A percentile compares a stretch with the other conserved stretches of the same genome.
Conservation (phyloP, 176 grass and related monocot species). For the Phoenix dactylifera region DNA sequence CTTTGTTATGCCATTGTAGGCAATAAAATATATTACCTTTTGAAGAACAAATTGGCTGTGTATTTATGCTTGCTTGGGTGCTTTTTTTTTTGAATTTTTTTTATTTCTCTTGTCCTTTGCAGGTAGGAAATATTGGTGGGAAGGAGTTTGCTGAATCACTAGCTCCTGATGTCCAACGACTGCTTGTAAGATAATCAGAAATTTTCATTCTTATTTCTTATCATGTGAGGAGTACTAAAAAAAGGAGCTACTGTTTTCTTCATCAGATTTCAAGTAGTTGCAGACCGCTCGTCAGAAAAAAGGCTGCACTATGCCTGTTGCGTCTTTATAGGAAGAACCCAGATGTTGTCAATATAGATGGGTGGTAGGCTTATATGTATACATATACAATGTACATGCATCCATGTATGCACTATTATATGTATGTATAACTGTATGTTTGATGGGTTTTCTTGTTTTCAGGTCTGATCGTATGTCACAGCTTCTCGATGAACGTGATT, state of each 20-base stretch:
- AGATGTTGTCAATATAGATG: conserved; percentile 96
- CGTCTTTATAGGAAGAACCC: conserved; percentile 98
- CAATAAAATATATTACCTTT: no score
- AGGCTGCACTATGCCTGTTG: conserved; percentile 90
- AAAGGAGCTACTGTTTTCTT: conserved; percentile 19
- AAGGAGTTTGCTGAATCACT: conserved; percentile 99
- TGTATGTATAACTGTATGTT: neutral
- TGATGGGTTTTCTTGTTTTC: conserved; percentile 14
- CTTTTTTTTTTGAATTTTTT: no score
- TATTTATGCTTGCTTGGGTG: no score
- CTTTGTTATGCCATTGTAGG: no score
- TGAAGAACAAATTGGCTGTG: no score
- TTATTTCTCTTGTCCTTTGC: conserved; percentile 17
- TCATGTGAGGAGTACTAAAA: conserved; percentile 16
- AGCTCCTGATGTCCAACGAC: conserved; percentile 91
- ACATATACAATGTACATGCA: neutral
- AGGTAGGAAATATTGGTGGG: conserved; percentile 99
- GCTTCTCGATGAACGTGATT: conserved; percentile 90
- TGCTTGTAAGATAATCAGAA: conserved; percentile 57
- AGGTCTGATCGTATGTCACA: conserved; percentile 97
- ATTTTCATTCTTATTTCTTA: conserved; percentile 3
- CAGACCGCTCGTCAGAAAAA: conserved; percentile 93
- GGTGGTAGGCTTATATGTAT: conserved; percentile 52
- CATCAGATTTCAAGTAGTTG: conserved; percentile 94
- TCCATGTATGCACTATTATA: no score